A percentile compares a stretch with the other conserved stretches of the same genome.
phyloP scores from a whole-genome alignment of 2,329 filamentous ascomycete genomes.

The Botrytis cinerea region DNA sequence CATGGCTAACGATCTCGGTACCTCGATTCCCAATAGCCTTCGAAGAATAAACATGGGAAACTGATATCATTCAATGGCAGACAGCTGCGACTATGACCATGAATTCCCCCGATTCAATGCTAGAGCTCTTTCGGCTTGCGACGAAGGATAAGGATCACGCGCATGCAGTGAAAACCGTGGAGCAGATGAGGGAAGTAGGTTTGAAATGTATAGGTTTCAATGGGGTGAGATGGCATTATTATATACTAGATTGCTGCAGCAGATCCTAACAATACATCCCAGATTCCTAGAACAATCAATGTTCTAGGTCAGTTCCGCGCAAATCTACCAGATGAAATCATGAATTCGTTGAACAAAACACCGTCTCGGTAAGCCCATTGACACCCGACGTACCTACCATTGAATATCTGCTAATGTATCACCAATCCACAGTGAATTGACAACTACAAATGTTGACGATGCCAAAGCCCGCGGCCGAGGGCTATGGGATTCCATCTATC shows the following conservation, averaged over 20 bases:
- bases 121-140: slow-evolving; percentile 49
- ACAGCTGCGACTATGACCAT: slow-evolving; percentile 82
- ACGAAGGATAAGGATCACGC: slow-evolving; percentile 35
- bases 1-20: slow-evolving; percentile 69
- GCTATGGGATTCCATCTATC: slow-evolving; percentile 78
- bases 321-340: slow-evolving; percentile 59
- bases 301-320: slow-evolving; percentile 71
- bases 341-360: slow-evolving; percentile 53
- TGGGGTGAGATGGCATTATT: slow-evolving; percentile 46
- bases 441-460: slow-evolving; percentile 52
- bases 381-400: not conserved
- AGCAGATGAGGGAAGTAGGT: slow-evolving; percentile 73
- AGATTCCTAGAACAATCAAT: slow-evolving; percentile 81
- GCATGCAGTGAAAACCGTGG: slow-evolving; percentile 49
- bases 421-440: slow-evolving; percentile 28
- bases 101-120: slow-evolving; percentile 78
- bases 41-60: not conserved
- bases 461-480: slow-evolving; percentile 60
- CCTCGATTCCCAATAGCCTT: slow-evolving; percentile 27
- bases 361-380: slow-evolving; percentile 49
- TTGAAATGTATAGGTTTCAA: slow-evolving; percentile 80
- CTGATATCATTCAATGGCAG: slow-evolving; percentile 44
- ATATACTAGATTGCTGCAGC: not conserved
- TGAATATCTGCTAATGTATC: not conserved
- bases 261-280: not conserved